Evolutionary conservation across 148 eudicot genomes (phyloP).

Genomic region (Persicaria tinctoria): DNA sequence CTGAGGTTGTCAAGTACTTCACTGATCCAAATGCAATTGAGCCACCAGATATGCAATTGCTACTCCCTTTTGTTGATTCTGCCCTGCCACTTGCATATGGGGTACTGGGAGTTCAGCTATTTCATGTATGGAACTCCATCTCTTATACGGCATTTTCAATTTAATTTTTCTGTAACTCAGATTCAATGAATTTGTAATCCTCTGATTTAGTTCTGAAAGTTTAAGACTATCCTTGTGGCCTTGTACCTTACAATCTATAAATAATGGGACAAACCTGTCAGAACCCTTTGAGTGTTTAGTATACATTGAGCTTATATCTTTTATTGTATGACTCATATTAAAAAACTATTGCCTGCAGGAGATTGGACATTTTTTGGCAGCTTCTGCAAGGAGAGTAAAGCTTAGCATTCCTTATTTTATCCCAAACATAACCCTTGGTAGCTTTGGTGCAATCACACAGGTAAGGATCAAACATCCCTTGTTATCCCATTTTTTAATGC

Average conservation of each 20-base stretch:
- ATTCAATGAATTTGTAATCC: not conserved
- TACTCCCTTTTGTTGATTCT: slow-evolving; percentile 89
- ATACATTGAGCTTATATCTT: not conserved
- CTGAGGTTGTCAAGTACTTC: slow-evolving; percentile 92
- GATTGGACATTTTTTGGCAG: slow-evolving; percentile 87
- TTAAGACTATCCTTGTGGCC: not conserved
- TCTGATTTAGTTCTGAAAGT: not conserved
- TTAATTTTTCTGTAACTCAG: not conserved
- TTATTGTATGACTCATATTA: slow-evolving; percentile 20
- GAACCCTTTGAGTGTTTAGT: slow-evolving; percentile 2
- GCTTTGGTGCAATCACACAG: slow-evolving; percentile 98
- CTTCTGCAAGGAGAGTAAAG: slow-evolving; percentile 87
- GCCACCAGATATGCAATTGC: slow-evolving; percentile 93
- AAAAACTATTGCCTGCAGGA: slow-evolving; percentile 57
- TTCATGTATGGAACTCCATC: slow-evolving; percentile 54
- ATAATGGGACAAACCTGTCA: not conserved
- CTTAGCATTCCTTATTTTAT: slow-evolving; percentile 92
- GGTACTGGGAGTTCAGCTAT: slow-evolving; percentile 85
- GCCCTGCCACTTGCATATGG: slow-evolving; percentile 96
- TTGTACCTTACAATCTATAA: not conserved
- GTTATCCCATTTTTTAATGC: slow-evolving; percentile 7
- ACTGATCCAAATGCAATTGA: slow-evolving; percentile 94
- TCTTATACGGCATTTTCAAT: not conserved
- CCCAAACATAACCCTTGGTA: slow-evolving; percentile 97
- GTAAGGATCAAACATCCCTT: slow-evolving; percentile 23